These are phyloP conservation scores for Achlya hypogyna DNA, from an alignment of 352 stramenopile species.

Conservation along the genomic window DNA sequence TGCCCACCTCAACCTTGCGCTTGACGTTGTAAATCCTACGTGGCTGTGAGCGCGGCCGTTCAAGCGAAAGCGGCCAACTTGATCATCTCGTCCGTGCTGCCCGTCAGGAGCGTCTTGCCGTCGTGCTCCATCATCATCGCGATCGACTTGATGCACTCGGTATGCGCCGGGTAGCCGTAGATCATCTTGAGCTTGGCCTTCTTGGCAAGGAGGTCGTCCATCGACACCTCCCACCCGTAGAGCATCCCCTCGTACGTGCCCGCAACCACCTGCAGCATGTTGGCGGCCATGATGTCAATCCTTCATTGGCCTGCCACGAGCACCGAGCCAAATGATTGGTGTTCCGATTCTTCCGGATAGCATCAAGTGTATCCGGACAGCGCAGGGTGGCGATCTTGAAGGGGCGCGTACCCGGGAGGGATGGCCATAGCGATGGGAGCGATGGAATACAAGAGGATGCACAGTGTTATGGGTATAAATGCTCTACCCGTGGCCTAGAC, in stretches of 20 bases:
- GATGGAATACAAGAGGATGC: no score
- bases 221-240: slow-evolving; percentile 61
- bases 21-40: slow-evolving; percentile 81
- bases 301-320: neutral
- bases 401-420: no score
- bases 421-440: no score
- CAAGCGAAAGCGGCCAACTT: slow-evolving; percentile 38
- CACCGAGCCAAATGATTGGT: neutral
- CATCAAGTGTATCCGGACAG: neutral
- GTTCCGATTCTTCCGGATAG: neutral
- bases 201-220: slow-evolving; percentile 12
- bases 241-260: slow-evolving; percentile 82
- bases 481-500: no score
- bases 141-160: slow-evolving; percentile 81
- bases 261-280: slow-evolving; percentile 68
- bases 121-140: slow-evolving; percentile 69
- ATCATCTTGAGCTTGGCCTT: slow-evolving; percentile 69
- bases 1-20: slow-evolving; percentile 80
- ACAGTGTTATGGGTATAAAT: no score
- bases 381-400: neutral
- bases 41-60: neutral
- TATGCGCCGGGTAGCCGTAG: slow-evolving; percentile 75
- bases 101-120: slow-evolving; percentile 73
- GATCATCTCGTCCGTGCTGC: slow-evolving; percentile 80
- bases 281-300: neutral